phyloP scores from a whole-genome alignment of 768 basidiomycete species.

The Suillus brevipes region DNA sequence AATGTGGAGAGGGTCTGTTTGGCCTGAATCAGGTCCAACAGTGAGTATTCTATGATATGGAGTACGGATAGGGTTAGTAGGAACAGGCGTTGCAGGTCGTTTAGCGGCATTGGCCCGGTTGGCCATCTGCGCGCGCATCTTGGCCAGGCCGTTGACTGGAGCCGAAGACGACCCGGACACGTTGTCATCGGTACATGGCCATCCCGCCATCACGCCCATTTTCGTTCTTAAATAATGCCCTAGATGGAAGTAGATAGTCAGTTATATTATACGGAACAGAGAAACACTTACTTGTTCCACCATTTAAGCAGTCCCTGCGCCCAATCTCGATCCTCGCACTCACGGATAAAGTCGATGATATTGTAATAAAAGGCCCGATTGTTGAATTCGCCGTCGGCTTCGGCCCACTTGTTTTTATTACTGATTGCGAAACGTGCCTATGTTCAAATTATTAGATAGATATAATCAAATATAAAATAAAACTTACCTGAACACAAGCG shows the following conservation, averaged over 20 bases:
- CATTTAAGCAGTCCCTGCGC: too few species aligned
- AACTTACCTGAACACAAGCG: conserved; percentile 3
- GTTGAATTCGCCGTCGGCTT: conserved; percentile 8
- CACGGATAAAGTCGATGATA: too few species aligned
- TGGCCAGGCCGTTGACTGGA: background rate
- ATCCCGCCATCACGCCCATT: background rate
- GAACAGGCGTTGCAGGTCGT: background rate
- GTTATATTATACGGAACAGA: background rate
- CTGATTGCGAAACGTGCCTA: too few species aligned
- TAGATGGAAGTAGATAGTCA: background rate
- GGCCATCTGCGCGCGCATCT: background rate
- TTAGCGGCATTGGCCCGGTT: background rate
- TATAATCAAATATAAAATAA: background rate
- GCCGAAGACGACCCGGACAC: background rate
- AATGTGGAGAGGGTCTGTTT: too few species aligned
- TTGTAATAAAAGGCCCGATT: conserved; percentile 11
- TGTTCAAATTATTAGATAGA: too few species aligned
- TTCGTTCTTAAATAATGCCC: conserved; percentile 5
- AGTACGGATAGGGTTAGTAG: background rate
- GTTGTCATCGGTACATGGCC: background rate
- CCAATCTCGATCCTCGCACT: too few species aligned
- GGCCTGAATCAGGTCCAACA: too few species aligned
- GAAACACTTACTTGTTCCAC: too few species aligned
- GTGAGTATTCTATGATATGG: background rate
- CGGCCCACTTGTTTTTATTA: background rate